These are phyloP conservation scores for Colletotrichum endophyticum DNA, from an alignment of 2,329 filamentous ascomycete genomes.

Conservation along the genomic window DNA sequence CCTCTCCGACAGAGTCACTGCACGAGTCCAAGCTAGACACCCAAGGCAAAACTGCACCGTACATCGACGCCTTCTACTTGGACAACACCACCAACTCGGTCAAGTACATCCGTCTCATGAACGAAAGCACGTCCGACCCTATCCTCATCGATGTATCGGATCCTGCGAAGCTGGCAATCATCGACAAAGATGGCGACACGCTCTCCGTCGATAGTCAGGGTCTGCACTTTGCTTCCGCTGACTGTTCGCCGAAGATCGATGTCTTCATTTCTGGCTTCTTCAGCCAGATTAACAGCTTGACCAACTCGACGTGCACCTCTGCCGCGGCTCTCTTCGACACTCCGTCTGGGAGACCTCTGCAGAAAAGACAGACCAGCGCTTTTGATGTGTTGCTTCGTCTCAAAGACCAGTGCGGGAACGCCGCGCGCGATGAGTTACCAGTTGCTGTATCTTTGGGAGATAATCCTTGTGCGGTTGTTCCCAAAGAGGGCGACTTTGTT, in stretches of 20 bases:
- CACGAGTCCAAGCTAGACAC: constrained; percentile 35
- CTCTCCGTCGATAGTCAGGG: constrained; percentile 36
- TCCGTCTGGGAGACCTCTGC: background rate
- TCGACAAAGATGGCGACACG: constrained; percentile 32
- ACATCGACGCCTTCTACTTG: constrained; percentile 41
- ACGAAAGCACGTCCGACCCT: constrained; percentile 28
- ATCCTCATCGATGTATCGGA: constrained; percentile 39
- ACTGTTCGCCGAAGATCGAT: constrained; percentile 36
- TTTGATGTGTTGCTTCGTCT: constrained; percentile 38
- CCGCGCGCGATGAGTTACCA: constrained; percentile 28
- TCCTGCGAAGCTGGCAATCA: constrained; percentile 33
- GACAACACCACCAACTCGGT: constrained; percentile 34
- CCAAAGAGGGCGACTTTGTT: constrained; percentile 20
- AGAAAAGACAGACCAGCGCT: constrained; percentile 9
- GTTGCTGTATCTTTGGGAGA: constrained; percentile 36
- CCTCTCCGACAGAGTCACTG: background rate
- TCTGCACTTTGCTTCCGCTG: constrained; percentile 37
- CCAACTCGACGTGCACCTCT: constrained; percentile 33
- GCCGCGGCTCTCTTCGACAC: background rate
- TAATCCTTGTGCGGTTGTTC: constrained; percentile 28
- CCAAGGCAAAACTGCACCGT: constrained; percentile 31
- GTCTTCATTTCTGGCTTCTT: constrained; percentile 37
- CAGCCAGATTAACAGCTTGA: constrained; percentile 33
- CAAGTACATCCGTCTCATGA: constrained; percentile 34
- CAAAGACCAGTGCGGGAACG: constrained; percentile 37